Evolutionary conservation across 257 asterid species (phyloP).

Genomic region (Rauvolfia tetraphylla): DNA sequence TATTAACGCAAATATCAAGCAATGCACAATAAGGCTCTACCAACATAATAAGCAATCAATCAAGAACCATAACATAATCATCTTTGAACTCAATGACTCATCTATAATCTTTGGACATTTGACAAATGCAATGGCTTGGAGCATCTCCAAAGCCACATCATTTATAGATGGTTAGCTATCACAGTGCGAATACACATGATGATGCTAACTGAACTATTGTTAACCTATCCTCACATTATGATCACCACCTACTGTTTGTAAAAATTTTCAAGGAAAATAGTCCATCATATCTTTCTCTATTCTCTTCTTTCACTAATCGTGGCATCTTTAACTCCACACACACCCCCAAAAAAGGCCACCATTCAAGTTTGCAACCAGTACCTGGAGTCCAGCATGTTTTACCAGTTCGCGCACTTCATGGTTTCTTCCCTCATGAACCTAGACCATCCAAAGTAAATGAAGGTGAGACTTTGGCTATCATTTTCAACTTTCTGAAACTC

Average conservation of each 20-base stretch:
- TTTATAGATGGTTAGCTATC: background rate
- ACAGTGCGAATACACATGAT: background rate
- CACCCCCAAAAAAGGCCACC: background rate
- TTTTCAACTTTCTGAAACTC: background rate
- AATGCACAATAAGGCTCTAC: background rate
- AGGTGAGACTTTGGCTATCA: background rate
- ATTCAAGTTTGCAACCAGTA: conserved; percentile 21
- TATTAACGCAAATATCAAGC: background rate
- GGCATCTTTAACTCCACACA: background rate
- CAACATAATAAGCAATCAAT: background rate
- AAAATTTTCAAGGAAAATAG: background rate
- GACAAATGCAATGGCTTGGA: background rate
- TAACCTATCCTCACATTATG: background rate
- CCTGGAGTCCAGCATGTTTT: conserved; percentile 98
- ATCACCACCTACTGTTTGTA: background rate
- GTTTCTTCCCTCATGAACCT: conserved; percentile 99
- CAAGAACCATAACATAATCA: background rate
- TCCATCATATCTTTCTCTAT: background rate
- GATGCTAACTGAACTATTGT: background rate
- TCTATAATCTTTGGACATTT: background rate
- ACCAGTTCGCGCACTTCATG: conserved; percentile 99
- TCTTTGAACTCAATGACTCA: background rate
- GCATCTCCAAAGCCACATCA: background rate
- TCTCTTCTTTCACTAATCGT: background rate
- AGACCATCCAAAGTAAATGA: conserved; percentile 18